phyloP scores from a whole-genome alignment of 1,139 yeast genomes.

The Magnusiomyces paraingens region DNA sequence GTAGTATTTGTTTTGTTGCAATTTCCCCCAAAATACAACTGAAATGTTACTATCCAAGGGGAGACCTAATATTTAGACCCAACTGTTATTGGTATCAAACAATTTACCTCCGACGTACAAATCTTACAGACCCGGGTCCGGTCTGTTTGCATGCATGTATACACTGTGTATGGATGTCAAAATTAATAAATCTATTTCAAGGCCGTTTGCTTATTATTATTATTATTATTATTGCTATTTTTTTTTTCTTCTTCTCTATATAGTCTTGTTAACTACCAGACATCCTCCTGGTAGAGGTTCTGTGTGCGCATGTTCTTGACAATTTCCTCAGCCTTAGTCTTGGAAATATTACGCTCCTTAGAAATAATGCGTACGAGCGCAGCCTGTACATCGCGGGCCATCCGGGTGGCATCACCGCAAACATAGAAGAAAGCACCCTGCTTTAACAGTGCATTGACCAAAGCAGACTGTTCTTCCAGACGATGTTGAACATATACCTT shows the following conservation, averaged over 20 bases:
- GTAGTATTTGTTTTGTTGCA: too few species aligned
- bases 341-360: conserved; percentile 50
- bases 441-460: conserved; percentile 52
- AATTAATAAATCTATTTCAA: too few species aligned
- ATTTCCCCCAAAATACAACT: too few species aligned
- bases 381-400: conserved; percentile 94
- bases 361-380: conserved; percentile 60
- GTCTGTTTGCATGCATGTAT: too few species aligned
- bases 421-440: conserved; percentile 86
- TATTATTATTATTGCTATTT: too few species aligned
- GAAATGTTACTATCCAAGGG: too few species aligned
- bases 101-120: too few species aligned
- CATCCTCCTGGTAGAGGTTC: conserved; percentile 94
- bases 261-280: conserved; percentile 51
- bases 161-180: too few species aligned
- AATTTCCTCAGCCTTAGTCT: conserved; percentile 67
- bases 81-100: too few species aligned
- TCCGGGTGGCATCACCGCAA: conserved; percentile 93
- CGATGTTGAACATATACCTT: conserved; percentile 89
- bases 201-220: too few species aligned
- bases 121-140: too few species aligned
- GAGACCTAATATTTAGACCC: too few species aligned
- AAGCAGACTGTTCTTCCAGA: conserved; percentile 48
- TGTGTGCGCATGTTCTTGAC: conserved; percentile 75
- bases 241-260: not conserved